Percentiles rank a stretch among this genome's conserved stretches.
These are phyloP conservation scores for Termitomyces sp. DNA, from an alignment of 768 basidiomycete species.

Conservation along the genomic window DNA sequence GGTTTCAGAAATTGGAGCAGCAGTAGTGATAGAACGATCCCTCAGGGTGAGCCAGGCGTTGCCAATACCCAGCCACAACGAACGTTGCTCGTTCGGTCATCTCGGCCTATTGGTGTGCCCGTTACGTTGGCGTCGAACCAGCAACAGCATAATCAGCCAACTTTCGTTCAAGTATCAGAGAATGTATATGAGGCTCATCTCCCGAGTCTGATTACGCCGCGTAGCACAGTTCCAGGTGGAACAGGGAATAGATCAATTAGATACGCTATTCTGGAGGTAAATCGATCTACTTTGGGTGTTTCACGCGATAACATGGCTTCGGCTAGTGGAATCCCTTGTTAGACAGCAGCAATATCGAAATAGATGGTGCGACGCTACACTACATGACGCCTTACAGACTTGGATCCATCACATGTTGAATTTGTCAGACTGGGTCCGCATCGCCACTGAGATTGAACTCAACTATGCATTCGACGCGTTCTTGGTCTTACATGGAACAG, in stretches of 20 bases:
- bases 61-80: slow-evolving; percentile 26
- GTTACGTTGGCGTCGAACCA: slow-evolving; percentile 29
- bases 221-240: slow-evolving; percentile 56
- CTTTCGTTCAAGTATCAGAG: slow-evolving; percentile 51
- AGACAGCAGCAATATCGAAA: slow-evolving; percentile 88
- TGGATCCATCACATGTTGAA: background rate
- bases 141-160: slow-evolving; percentile 27
- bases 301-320: slow-evolving; percentile 8
- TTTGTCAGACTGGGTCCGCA: slow-evolving; percentile 77
- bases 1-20: slow-evolving; percentile 76
- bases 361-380: slow-evolving; percentile 46
- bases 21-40: slow-evolving; percentile 54
- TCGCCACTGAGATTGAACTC: slow-evolving; percentile 89
- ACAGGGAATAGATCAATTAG: slow-evolving; percentile 68
- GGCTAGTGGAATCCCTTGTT: slow-evolving; percentile 80
- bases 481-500: slow-evolving; percentile 86
- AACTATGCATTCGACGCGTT: slow-evolving; percentile 94
- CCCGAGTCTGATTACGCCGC: slow-evolving; percentile 79
- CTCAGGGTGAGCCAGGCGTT: slow-evolving; percentile 26
- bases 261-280: slow-evolving; percentile 81
- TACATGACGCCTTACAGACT: background rate
- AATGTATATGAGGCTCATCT: slow-evolving; percentile 69
- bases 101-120: slow-evolving; percentile 57
- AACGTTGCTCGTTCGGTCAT: slow-evolving; percentile 61
- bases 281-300: slow-evolving; percentile 8